A percentile compares a stretch with the other conserved stretches of the same genome.
Evolutionary conservation across 495 filamentous ascomycete species (phyloP).

Genomic region (Talaromyces wortmannii): DNA sequence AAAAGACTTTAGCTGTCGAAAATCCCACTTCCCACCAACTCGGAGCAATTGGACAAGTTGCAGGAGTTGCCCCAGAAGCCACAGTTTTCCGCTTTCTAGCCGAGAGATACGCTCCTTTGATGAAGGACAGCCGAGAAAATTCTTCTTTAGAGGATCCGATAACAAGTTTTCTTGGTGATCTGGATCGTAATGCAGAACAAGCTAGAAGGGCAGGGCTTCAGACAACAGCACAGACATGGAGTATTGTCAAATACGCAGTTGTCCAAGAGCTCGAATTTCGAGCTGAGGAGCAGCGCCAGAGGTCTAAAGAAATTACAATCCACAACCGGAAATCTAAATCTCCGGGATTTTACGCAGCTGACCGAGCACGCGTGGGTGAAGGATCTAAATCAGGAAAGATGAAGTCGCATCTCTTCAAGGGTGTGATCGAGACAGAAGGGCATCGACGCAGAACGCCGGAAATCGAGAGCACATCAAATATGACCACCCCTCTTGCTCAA

Average conservation of each 20-base stretch:
- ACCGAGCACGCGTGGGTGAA: constrained; percentile 18
- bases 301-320: constrained; percentile 13
- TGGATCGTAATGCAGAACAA: constrained; percentile 56
- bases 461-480: constrained; percentile 66
- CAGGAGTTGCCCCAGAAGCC: constrained; percentile 42
- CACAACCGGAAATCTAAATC: constrained; percentile 21
- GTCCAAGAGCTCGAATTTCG: constrained; percentile 51
- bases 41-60: constrained; percentile 54
- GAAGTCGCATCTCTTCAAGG: constrained; percentile 37
- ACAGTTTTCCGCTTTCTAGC: constrained; percentile 53
- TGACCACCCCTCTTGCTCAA: constrained; percentile 69
- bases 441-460: constrained; percentile 33
- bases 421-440: constrained; percentile 32
- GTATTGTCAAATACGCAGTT: constrained; percentile 56
- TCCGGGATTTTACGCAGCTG: constrained; percentile 22
- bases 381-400: constrained; percentile 32
- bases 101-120: constrained; percentile 45
- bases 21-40: constrained; percentile 49
- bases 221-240: constrained; percentile 70
- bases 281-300: constrained; percentile 43
- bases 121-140: constrained; percentile 15
- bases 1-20: constrained; percentile 50
- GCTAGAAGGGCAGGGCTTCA: constrained; percentile 53
- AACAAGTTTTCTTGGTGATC: constrained; percentile 39
- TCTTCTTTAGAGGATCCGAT: constrained; percentile 22